phyloP scores from a whole-genome alignment of 73 alveolate species.

The Breviolum minutum region DNA sequence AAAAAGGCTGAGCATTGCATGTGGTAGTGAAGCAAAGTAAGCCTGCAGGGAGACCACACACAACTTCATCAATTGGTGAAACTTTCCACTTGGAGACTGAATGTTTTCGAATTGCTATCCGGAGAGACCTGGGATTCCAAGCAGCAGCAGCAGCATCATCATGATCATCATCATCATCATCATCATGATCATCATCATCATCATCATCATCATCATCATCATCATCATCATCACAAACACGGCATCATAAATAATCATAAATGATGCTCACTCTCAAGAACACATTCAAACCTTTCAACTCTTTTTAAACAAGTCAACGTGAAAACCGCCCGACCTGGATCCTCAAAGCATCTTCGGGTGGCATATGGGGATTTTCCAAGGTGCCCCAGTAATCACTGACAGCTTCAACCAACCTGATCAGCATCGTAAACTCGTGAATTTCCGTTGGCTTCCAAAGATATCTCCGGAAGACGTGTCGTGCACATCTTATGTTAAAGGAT shows the following conservation, averaged over 20 bases:
- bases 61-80: background rate
- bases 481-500: too few relatives aligned
- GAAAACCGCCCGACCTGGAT: background rate
- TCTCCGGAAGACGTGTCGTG: too few relatives aligned
- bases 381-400: background rate
- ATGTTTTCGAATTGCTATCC: background rate
- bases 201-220: too few relatives aligned
- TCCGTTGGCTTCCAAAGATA: background rate
- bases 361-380: background rate
- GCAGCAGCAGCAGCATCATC: too few relatives aligned
- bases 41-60: background rate
- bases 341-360: background rate
- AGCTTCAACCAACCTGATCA: background rate
- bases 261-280: too few relatives aligned
- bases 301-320: too few relatives aligned
- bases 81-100: background rate
- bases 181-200: too few relatives aligned
- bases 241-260: too few relatives aligned
- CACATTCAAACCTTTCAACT: too few relatives aligned
- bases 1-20: constrained; percentile 46
- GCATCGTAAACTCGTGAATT: background rate
- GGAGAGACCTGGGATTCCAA: background rate
- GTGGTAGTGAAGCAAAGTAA: constrained; percentile 11
- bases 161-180: too few relatives aligned
- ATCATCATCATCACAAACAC: too few relatives aligned